Evolutionary conservation across 306 rosid species (phyloP).

Genomic region (Urtica urens): DNA sequence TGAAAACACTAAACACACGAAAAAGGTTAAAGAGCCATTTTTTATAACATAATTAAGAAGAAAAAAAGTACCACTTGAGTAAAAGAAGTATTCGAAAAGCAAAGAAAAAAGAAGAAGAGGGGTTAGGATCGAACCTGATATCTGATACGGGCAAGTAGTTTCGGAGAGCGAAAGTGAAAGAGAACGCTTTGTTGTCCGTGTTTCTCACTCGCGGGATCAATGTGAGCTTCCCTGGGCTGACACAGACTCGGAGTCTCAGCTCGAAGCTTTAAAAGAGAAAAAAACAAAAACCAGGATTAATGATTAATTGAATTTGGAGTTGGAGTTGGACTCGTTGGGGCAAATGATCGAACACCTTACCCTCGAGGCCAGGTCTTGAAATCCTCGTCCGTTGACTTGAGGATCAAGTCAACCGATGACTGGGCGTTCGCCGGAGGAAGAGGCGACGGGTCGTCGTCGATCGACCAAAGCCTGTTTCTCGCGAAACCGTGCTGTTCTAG

Average conservation of each 20-base stretch:
- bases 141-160: conserved; percentile 62
- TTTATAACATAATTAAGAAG: too few species aligned
- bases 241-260: conserved; percentile 47
- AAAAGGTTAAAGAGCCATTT: too few species aligned
- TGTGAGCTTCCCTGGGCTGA: conserved; percentile 52
- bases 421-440: conserved; percentile 46
- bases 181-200: conserved; percentile 40
- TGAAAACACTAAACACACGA: too few species aligned
- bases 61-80: too few species aligned
- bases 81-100: too few species aligned
- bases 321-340: too few species aligned
- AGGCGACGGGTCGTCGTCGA: conserved; percentile 55
- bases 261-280: conserved; percentile 43
- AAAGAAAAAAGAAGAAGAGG: too few species aligned
- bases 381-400: conserved; percentile 52
- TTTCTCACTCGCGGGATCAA: conserved; percentile 57
- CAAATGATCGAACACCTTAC: conserved; percentile 15
- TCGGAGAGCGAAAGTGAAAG: conserved; percentile 49
- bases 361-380: conserved; percentile 46
- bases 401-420: conserved; percentile 57
- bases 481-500: conserved; percentile 49
- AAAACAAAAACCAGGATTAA: not conserved
- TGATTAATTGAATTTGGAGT: too few species aligned
- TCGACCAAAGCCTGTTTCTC: conserved; percentile 55
- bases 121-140: conserved; percentile 62